Base-by-base conservation (phyloP, 768 basidiomycete genomes). In the Rhodosporidiobolus sp. region DNA sequence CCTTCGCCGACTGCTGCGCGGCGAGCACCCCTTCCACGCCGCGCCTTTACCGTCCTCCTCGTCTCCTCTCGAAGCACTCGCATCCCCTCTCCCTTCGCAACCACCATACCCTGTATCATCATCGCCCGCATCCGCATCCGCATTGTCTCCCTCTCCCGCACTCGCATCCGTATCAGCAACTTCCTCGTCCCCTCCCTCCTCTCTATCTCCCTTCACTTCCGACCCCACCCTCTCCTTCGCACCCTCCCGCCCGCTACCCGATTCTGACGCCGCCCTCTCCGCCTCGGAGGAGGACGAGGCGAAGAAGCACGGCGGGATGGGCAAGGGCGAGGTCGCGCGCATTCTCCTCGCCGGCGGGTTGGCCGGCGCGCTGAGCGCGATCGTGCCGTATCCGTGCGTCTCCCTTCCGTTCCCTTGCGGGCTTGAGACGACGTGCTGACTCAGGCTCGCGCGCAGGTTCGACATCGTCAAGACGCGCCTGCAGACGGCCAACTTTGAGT, bases 401-500 rank as follows among this genome's bases (percentile, higher is more conserved):
- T 20, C 17, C 14, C 30, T 43, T 59, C 26, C 58, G 9, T 57
- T 45, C 28, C 30, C 26, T 34, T 43, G 38, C 38, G 38, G 38
- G 14, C 7, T 7, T 7, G 8, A 43, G 38, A 7, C 7, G 38
- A 43, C 8, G 38, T 43, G 7, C 14, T 7, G 38, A 43, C 38
- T 43, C 14, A 14, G 38, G 14, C 38, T 7, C 8, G 38, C 14
- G 38, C 38, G 38, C 55, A 74, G 73, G 7, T 67, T 76, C 46
- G 76, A 76, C 67, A 74, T 76, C 22, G 66, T 76, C 76, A 76
- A 76, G 35, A 76, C 76, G 8, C 69, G 76, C 3, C 63, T 76
- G 0, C 76, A 76, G 49, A 76, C 75, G 17, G 67, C 75, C 52
- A 67, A 69, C 62, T 69, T 76, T n/a, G 62, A 54, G 26, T 57